These are phyloP conservation scores for Hygrophila difformis DNA, from an alignment of 257 asterid species.

Conservation along the genomic window DNA sequence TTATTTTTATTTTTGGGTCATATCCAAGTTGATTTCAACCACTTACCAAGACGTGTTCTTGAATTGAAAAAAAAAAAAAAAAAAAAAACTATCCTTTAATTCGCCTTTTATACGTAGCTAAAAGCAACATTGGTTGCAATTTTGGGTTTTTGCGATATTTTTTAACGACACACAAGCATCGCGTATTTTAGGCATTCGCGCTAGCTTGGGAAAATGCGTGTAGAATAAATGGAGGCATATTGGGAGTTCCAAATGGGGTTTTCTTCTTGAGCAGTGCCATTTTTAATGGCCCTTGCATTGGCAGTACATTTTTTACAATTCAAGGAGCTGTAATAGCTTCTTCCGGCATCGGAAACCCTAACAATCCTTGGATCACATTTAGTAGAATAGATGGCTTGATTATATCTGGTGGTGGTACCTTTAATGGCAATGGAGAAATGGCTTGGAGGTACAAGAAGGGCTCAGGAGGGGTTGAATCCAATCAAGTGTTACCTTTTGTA, in stretches of 20 bases:
- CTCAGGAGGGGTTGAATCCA: no score
- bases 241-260: slow-evolving; percentile 33
- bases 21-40: no score
- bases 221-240: slow-evolving; percentile 16
- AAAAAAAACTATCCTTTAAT: no score
- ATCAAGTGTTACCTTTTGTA: no score
- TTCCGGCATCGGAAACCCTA: no score
- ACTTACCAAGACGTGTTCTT: no score
- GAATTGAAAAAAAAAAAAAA: no score
- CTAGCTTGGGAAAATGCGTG: slow-evolving; percentile 51
- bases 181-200: slow-evolving; percentile 23
- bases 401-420: slow-evolving; percentile 9
- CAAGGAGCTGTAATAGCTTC: slow-evolving; percentile 17
- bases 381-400: background rate
- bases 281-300: slow-evolving; percentile 23
- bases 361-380: slow-evolving; percentile 17
- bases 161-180: no score
- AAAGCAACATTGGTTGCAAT: no score
- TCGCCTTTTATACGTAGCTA: no score
- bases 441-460: slow-evolving; percentile 13
- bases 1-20: no score
- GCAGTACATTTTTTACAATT: background rate
- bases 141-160: no score
- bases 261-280: slow-evolving; percentile 21
- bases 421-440: slow-evolving; percentile 21